These are phyloP conservation scores for Nemania sp. DNA, from an alignment of 2,329 filamentous ascomycete genomes.

Conservation along the genomic window DNA sequence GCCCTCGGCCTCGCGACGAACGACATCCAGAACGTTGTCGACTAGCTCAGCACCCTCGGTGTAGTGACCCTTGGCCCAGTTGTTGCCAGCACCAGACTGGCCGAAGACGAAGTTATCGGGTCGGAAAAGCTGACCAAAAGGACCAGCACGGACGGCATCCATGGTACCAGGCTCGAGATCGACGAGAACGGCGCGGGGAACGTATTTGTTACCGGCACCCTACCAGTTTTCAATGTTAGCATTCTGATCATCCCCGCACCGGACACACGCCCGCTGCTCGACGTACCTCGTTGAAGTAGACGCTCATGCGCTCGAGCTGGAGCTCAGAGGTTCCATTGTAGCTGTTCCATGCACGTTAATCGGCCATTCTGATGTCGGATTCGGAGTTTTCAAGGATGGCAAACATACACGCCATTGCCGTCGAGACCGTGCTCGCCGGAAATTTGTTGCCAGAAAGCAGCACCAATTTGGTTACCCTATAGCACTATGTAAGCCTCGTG, in stretches of 20 bases:
- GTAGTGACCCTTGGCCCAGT: conserved; percentile 99
- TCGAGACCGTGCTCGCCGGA: conserved; percentile 95
- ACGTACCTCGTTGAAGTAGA: conserved; percentile 86
- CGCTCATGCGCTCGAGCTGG: conserved; percentile 99
- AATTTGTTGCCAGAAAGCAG: conserved; percentile 96
- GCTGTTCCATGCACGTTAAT: conserved; percentile 51
- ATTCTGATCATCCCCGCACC: neutral
- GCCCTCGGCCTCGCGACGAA: conserved; percentile 97
- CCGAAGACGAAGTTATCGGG: conserved; percentile 99
- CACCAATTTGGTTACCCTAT: conserved; percentile 99
- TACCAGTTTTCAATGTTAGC: conserved; percentile 44
- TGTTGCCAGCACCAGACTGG: conserved; percentile 99
- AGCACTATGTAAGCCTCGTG: conserved; percentile 39
- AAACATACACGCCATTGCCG: conserved; percentile 85
- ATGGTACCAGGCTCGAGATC: conserved; percentile 99
- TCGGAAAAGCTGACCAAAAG: conserved; percentile 98
- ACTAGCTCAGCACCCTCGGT: conserved; percentile 99
- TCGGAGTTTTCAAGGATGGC: neutral
- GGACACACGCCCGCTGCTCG: neutral
- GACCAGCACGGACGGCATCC: conserved; percentile 97
- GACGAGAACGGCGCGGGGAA: conserved; percentile 98
- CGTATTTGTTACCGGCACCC: conserved; percentile 98
- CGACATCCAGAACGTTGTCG: conserved; percentile 96
- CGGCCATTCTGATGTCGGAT: neutral
- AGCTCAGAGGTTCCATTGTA: conserved; percentile 99